These are phyloP conservation scores for Pseudocohnilembus persalinus DNA, from an alignment of 169 alveolate species.

Conservation along the genomic window DNA sequence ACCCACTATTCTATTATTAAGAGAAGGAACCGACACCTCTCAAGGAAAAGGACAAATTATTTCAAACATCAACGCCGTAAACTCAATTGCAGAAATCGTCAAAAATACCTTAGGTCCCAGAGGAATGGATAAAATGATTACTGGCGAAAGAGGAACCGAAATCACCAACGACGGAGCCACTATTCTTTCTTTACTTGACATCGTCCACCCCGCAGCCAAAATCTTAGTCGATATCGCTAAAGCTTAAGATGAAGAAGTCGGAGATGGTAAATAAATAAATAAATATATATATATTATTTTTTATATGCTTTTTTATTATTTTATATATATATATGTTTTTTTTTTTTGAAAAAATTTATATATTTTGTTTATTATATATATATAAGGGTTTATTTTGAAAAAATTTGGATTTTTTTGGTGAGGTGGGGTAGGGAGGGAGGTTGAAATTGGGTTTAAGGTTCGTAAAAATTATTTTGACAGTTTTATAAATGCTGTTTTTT, in stretches of 20 bases:
- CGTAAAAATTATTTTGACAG: too few species aligned
- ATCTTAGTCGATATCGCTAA: slow-evolving; percentile 96
- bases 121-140: slow-evolving; percentile 98
- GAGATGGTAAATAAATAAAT: slow-evolving; percentile 64
- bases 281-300: too few species aligned
- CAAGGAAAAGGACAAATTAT: slow-evolving; percentile 96
- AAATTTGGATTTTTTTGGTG: too few species aligned
- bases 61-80: slow-evolving; percentile 96
- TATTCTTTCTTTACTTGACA: slow-evolving; percentile 90
- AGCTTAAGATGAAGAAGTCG: slow-evolving; percentile 97
- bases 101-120: slow-evolving; percentile 97
- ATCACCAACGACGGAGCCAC: slow-evolving; percentile 99
- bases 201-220: slow-evolving; percentile 98
- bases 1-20: slow-evolving; percentile 92
- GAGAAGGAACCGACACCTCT: slow-evolving; percentile 97
- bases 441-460: too few species aligned
- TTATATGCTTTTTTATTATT: too few species aligned
- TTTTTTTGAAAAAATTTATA: too few species aligned
- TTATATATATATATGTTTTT: too few species aligned
- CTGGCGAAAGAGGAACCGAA: slow-evolving; percentile 87
- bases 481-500: too few species aligned
- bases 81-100: slow-evolving; percentile 92
- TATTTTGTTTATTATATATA: too few species aligned
- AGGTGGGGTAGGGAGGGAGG: too few species aligned
- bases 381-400: too few species aligned